A percentile compares a stretch with the other conserved stretches of the same genome.
Evolutionary conservation across 2,329 filamentous ascomycete species (phyloP).

Genomic region (Rutstroemia sp.): DNA sequence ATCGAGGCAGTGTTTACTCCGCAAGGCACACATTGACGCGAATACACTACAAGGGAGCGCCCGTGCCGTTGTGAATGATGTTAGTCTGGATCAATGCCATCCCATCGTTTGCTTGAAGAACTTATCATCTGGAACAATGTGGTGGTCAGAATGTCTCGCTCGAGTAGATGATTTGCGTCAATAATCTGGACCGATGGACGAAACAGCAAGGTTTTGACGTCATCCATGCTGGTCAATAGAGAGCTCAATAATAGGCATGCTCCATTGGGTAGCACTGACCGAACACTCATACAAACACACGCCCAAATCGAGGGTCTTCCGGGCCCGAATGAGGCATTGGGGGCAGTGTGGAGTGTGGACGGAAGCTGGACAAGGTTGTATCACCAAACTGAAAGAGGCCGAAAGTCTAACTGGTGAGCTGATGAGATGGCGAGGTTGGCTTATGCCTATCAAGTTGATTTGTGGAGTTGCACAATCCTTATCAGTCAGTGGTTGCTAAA

Average conservation of each 20-base stretch:
- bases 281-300: background rate
- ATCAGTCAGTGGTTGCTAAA: background rate
- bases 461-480: constrained; percentile 1
- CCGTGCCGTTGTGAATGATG: background rate
- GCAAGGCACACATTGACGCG: background rate
- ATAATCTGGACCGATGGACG: background rate
- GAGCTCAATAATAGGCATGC: background rate
- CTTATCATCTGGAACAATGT: constrained; percentile 1
- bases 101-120: background rate
- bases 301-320: background rate
- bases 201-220: constrained; percentile 4
- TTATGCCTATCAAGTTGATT: background rate
- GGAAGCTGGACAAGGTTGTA: constrained; percentile 1
- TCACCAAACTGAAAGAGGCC: background rate
- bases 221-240: background rate
- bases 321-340: background rate
- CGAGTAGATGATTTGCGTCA: background rate
- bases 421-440: background rate
- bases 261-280: background rate
- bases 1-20: constrained; percentile 1
- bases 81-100: constrained; percentile 1
- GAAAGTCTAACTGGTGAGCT: background rate
- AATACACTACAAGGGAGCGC: background rate
- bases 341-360: background rate
- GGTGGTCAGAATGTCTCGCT: background rate